A percentile compares a stretch with the other conserved stretches of the same genome.
Conservation (phyloP, 2,329 filamentous ascomycete species). For the Diaporthe amygdali region DNA sequence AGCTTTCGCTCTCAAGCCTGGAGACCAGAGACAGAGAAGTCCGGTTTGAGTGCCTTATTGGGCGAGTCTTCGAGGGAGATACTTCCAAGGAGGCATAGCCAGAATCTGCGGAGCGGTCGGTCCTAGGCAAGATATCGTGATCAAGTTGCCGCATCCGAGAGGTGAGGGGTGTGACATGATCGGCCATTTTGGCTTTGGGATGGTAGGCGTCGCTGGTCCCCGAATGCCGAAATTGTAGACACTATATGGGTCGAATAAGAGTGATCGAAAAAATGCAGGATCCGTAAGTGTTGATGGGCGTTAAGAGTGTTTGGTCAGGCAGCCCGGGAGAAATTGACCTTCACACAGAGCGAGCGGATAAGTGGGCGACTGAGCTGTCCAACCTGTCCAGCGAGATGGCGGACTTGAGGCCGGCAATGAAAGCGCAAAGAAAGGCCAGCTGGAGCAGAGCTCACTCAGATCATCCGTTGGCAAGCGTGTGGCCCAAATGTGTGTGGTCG, state of each 20-base stretch:
- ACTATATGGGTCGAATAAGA: background rate
- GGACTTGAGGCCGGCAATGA: background rate
- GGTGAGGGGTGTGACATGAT: background rate
- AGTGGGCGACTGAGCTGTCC: background rate
- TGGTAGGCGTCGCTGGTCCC: background rate
- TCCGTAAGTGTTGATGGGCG: background rate
- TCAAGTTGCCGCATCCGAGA: conserved; percentile 2
- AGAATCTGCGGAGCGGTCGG: conserved; percentile 24
- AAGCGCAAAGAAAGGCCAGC: background rate
- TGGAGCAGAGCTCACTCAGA: background rate
- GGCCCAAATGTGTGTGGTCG: conserved; percentile 2
- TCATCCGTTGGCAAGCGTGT: conserved; percentile 1
- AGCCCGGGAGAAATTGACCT: background rate
- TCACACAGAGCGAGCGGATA: conserved; percentile 9
- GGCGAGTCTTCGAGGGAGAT: conserved; percentile 1
- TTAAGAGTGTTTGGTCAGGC: background rate
- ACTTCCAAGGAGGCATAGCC: conserved; percentile 25
- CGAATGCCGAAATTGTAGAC: background rate
- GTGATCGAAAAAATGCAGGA: background rate
- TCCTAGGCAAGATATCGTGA: background rate
- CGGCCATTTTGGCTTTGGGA: conserved; percentile 5
- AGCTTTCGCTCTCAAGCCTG: background rate
- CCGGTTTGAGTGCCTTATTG: background rate
- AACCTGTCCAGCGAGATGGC: background rate
- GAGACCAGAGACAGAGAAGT: conserved; percentile 1